phyloP scores from a whole-genome alignment of 495 filamentous ascomycete genomes.

The Oidiodendron maius region DNA sequence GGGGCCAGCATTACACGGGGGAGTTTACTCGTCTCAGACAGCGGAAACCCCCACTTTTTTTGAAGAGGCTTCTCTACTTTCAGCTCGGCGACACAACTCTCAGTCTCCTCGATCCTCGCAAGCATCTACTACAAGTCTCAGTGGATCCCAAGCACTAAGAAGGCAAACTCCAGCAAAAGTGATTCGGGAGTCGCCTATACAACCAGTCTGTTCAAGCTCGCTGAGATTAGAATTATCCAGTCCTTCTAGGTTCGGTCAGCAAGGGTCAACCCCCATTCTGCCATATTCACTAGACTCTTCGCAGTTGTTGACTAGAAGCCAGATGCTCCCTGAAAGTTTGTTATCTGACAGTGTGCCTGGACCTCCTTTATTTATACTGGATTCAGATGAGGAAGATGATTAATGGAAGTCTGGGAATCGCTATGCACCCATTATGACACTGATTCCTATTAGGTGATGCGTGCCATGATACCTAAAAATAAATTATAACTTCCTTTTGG shows the following conservation, averaged over 20 bases:
- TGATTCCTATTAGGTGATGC: background rate
- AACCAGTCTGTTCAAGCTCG: constrained; percentile 11
- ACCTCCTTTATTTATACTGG: constrained; percentile 35
- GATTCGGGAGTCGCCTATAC: constrained; percentile 19
- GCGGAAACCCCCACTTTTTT: background rate
- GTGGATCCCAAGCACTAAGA: constrained; percentile 21
- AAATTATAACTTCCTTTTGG: background rate
- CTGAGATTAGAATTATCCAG: constrained; percentile 4
- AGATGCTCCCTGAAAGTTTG: constrained; percentile 49
- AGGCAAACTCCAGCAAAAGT: constrained; percentile 5
- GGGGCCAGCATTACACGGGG: constrained; percentile 5
- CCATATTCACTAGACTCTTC: constrained; percentile 31
- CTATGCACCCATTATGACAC: background rate
- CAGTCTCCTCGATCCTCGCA: constrained; percentile 9
- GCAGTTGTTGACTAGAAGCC: constrained; percentile 37
- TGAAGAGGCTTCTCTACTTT: background rate
- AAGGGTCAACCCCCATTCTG: background rate
- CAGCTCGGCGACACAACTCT: background rate
- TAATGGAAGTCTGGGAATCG: constrained; percentile 2
- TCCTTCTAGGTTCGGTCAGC: background rate
- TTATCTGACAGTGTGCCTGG: constrained; percentile 38
- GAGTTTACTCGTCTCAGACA: background rate
- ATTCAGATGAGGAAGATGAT: constrained; percentile 40
- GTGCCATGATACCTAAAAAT: background rate
- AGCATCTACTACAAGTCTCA: constrained; percentile 20